phyloP scores from a whole-genome alignment of 1,139 yeast species.

The Zygoascus hellenicus region DNA sequence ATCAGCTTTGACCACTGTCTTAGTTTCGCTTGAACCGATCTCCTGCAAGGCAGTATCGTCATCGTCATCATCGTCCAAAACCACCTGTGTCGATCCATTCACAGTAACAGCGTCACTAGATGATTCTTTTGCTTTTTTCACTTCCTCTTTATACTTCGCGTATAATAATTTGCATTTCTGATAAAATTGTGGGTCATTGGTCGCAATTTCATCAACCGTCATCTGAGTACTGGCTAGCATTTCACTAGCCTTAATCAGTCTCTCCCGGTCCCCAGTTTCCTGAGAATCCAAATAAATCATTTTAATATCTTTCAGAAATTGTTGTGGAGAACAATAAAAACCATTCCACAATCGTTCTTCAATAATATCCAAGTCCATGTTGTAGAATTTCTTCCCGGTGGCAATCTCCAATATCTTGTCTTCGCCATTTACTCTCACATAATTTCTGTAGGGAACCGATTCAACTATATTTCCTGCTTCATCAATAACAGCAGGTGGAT shows the following conservation, averaged over 20 bases:
- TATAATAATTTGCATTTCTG: slow-evolving; percentile 73
- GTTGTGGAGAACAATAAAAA: slow-evolving; percentile 86
- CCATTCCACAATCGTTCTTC: slow-evolving; percentile 98
- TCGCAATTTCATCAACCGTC: slow-evolving; percentile 82
- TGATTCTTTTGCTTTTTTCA: slow-evolving; percentile 3
- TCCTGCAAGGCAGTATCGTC: not conserved
- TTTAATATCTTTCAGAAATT: slow-evolving; percentile 76
- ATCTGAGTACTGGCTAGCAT: slow-evolving; percentile 96
- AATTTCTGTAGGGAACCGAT: slow-evolving; percentile 28
- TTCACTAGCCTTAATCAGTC: slow-evolving; percentile 84
- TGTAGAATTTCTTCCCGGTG: slow-evolving; percentile 67
- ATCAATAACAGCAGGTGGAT: not conserved
- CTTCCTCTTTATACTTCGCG: slow-evolving; percentile 47
- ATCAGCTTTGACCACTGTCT: not conserved
- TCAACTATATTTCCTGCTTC: slow-evolving; percentile 10
- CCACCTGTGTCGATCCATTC: slow-evolving; percentile 9
- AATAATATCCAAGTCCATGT: slow-evolving; percentile 89
- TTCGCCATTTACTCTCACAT: slow-evolving; percentile 53
- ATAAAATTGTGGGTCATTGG: slow-evolving; percentile 55
- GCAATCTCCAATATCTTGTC: slow-evolving; percentile 74
- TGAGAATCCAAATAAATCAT: slow-evolving; percentile 77
- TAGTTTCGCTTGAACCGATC: not conserved
- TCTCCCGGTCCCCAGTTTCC: slow-evolving; percentile 73
- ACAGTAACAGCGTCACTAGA: slow-evolving; percentile 4
- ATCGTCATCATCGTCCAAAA: slow-evolving; percentile 6